Percentiles rank a stretch among this genome's conserved stretches.
Conservation (phyloP, 140 eudicot species). For the Stevia rebaudiana region DNA sequence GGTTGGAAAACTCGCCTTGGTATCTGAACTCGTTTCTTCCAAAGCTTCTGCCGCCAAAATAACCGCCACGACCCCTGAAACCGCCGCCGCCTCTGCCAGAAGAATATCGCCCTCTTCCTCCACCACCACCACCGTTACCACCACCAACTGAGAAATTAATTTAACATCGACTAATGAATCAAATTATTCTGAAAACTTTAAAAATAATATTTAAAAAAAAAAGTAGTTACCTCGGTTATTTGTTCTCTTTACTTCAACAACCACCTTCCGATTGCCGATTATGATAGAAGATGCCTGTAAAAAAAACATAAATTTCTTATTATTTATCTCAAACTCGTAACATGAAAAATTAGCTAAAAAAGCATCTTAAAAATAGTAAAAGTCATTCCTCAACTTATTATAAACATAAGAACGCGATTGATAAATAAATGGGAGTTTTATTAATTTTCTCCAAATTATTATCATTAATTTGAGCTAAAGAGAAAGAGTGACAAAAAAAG, state of each 20-base stretch:
- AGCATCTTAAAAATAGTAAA: no score
- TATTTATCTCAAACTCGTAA: no score
- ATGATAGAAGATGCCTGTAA: not conserved
- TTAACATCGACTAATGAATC: not conserved
- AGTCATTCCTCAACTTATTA: no score
- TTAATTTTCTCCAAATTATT: no score
- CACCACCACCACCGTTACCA: slow-evolving; percentile 30
- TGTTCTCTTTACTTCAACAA: no score
- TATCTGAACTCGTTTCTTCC: slow-evolving; percentile 44
- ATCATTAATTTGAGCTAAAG: not conserved
- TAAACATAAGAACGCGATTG: no score
- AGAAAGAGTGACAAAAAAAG: not conserved
- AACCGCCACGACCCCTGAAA: slow-evolving; percentile 53
- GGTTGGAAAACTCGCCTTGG: slow-evolving; percentile 35
- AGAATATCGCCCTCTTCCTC: slow-evolving; percentile 55
- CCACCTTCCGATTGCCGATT: no score
- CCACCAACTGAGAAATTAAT: slow-evolving; percentile 42
- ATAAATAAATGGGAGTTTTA: no score
- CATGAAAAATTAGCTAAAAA: no score
- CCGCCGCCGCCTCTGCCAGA: slow-evolving; percentile 41
- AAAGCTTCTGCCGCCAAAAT: slow-evolving; percentile 49
- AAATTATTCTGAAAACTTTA: not conserved
- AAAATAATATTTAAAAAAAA: not conserved
- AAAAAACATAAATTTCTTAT: no score
- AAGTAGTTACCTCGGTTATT: no score